Evolutionary conservation across 768 basidiomycete species (phyloP), one percentile per base, ranked within the genome.

Genomic region (Pleurotus sapidus): DNA sequence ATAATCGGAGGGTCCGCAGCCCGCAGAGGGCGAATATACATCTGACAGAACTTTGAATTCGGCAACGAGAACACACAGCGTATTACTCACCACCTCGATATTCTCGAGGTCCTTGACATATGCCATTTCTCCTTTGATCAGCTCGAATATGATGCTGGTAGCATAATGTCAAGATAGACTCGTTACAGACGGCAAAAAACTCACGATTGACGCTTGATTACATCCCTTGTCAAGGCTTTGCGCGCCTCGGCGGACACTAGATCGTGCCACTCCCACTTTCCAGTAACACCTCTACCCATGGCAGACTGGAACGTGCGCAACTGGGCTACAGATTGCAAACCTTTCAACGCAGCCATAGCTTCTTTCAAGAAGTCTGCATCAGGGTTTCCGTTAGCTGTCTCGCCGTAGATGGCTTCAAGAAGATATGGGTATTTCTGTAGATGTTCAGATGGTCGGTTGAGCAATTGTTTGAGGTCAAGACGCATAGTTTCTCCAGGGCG

Each of bases 41-140:
- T 88, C 91, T 95, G 57, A 59, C 49, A 37, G 51, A 59, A 46
- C 17, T 1, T 39, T 57, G 17, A 38, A 25, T 15, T 27, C 34
- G 30, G 11, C 39, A 30, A 20, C 54, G 12, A 15, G 18, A 50
- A n/a, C 47, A n/a, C 9, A 17, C 18, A 12, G 46, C 38, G 34
- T 55, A 59, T 38, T 24, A 66, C 84, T 9, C 64, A 94, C 93
- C 59, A 76, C 77, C 59, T 89, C 87, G 46, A 97, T 88, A 56
- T 87, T 89, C 70, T 94, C 91, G 58, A 97, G 71, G 76, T 97
- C 94, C 63, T 87, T 91, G 24, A 96, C 94, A 66, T 95, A 97
- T 24, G 86, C 84, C 93, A 96, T 96, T 70, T 97, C 94, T 61
- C 91, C 91, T 70, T 96, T 92, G 70, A 97, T 96, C 60, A 96